Evolutionary conservation across 2,329 filamentous ascomycete genomes (phyloP).

Genomic region (Pseudocercospora pini-densiflorae): DNA sequence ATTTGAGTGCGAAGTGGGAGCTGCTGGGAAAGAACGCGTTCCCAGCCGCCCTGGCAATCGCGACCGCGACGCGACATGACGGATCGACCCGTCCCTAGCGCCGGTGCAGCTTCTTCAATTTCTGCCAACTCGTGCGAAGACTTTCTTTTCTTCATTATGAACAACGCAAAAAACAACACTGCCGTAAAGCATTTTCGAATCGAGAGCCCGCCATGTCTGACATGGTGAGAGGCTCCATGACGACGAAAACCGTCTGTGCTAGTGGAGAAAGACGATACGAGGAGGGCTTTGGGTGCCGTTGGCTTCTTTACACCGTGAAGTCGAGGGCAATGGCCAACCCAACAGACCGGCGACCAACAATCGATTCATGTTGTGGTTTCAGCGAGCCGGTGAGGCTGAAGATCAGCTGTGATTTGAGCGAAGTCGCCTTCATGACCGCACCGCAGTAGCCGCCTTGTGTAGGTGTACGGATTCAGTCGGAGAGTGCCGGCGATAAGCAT

Average conservation of each 20-base stretch:
- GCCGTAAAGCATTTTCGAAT: constrained; percentile 47
- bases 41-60: neutral
- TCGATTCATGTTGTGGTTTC: neutral
- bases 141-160: constrained; percentile 35
- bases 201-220: constrained; percentile 40
- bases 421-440: neutral
- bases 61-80: constrained; percentile 7
- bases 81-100: constrained; percentile 6
- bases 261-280: constrained; percentile 43
- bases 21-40: constrained; percentile 7
- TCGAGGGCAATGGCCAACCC: constrained; percentile 45
- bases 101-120: constrained; percentile 9
- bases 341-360: neutral
- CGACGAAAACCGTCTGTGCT: constrained; percentile 46
- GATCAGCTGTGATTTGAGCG: neutral
- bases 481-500: neutral
- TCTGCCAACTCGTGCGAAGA: neutral
- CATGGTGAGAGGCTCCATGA: constrained; percentile 45
- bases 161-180: constrained; percentile 46
- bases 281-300: constrained; percentile 45
- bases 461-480: neutral
- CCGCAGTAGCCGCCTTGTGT: neutral
- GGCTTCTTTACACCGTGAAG: constrained; percentile 40
- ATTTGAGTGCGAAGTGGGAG: neutral
- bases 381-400: neutral